These are phyloP conservation scores for Aquilaria agallochum DNA, from an alignment of 441 rosid genomes.

Conservation along the genomic window DNA sequence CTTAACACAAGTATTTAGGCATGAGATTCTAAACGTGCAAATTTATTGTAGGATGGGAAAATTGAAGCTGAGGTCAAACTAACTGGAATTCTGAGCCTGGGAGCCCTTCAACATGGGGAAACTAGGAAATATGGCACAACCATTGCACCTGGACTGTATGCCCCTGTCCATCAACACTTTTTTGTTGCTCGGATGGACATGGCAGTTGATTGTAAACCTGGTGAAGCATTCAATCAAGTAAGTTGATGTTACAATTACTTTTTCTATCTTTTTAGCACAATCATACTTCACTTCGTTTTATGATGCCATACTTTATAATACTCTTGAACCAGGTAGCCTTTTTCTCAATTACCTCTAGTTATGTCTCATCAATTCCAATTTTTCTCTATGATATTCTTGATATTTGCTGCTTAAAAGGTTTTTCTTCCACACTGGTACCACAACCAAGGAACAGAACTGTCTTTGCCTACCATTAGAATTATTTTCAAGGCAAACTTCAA, in stretches of 20 bases:
- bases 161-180: constrained; percentile 52
- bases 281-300: not conserved
- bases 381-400: too few species aligned
- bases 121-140: constrained; percentile 42
- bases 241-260: not conserved
- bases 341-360: too few species aligned
- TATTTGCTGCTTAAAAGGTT: too few species aligned
- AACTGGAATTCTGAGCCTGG: constrained; percentile 49
- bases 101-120: constrained; percentile 46
- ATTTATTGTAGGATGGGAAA: constrained; percentile 37
- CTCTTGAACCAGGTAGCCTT: not conserved
- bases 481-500: too few species aligned
- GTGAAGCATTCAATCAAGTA: constrained; percentile 44
- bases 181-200: constrained; percentile 54
- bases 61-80: constrained; percentile 53
- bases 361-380: too few species aligned
- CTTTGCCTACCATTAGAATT: too few species aligned
- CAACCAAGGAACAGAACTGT: too few species aligned
- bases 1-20: not conserved
- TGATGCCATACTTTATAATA: not conserved
- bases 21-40: constrained; percentile 6
- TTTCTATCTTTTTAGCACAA: not conserved
- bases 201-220: constrained; percentile 52
- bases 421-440: too few species aligned
- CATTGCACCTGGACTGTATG: constrained; percentile 46